Evolutionary conservation across 805 yeast species (phyloP).

Genomic region (Vanderwaltozyma yarrowii): DNA sequence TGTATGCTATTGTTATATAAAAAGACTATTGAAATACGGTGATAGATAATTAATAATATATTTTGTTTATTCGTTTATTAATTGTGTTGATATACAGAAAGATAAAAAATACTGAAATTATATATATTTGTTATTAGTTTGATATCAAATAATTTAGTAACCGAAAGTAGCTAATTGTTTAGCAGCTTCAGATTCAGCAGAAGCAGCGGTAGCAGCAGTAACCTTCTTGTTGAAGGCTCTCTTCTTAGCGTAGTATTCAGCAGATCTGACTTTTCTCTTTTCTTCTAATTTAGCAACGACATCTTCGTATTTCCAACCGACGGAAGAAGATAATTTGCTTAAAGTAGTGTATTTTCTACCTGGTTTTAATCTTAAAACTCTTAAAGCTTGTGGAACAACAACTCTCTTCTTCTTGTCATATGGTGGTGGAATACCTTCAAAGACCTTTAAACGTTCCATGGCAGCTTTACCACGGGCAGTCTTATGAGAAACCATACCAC

Average conservation of each 20-base stretch:
- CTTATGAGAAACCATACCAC: conserved; percentile 99
- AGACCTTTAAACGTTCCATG: conserved; percentile 97
- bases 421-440: conserved; percentile 99
- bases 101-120: conserved; percentile 1
- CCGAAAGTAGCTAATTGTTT: conserved; percentile 94
- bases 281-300: conserved; percentile 96
- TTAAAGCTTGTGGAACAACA: conserved; percentile 98
- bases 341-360: conserved; percentile 99
- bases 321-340: conserved; percentile 91
- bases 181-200: conserved; percentile 84
- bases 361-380: conserved; percentile 98
- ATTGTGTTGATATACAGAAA: conserved; percentile 3
- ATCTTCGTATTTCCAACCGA: conserved; percentile 99
- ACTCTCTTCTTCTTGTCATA: conserved; percentile 99
- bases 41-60: background rate
- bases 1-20: no score
- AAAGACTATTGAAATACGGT: no score
- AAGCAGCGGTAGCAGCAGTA: conserved; percentile 73
- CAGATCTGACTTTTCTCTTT: conserved; percentile 97
- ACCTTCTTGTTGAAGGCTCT: conserved; percentile 90
- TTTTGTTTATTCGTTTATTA: conserved; percentile 2
- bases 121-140: background rate
- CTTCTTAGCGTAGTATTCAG: conserved; percentile 99
- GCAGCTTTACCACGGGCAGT: conserved; percentile 99
- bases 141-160: conserved; percentile 51